Base-by-base conservation (phyloP, 75 land plant genomes). In the Azolla pinnata region DNA sequence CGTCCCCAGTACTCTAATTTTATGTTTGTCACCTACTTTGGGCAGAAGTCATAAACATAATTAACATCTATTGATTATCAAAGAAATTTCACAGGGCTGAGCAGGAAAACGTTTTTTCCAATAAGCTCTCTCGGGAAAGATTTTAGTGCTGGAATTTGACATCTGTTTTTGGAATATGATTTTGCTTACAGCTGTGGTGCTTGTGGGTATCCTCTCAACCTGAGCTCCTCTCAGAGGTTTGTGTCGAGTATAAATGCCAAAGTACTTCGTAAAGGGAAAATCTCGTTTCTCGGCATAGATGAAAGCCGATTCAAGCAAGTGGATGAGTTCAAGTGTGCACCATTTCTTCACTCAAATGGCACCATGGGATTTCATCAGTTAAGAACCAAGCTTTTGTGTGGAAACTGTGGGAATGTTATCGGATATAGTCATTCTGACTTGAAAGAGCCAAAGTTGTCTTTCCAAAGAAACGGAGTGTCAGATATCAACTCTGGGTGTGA, bases 161-260 rank as follows among this genome's bases (percentile, higher is more conserved):
- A n/a, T n/a, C n/a, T n/a, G n/a, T n/a, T n/a, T n/a, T n/a, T n/a
- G n/a, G n/a, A n/a, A n/a, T n/a, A n/a, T n/a, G n/a, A n/a, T n/a
- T n/a, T n/a, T n/a, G n/a, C n/a, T n/a, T n/a, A n/a, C 86, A 83
- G 86, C 62, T 83, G 86, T 62, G 86, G 86, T 24, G 48, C 76
- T 56, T 83, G 86, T 67, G 82, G 76, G 9, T 83, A 79, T 56
- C 73, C 68, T 24, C 65, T 83, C 16, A 76, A 79, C 52, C 75
- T 83, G 56, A 70, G 67, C 60, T 79, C 86, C 33, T 79, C 77
- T 0, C 66, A 73, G 25, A 56, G 86, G 20, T 68, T 72, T 34
- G 70, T 78, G 3, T 45, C 79, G 23, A 65, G 54, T 2, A 73
- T 79, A 42, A 80, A 75, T 45, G 73, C 69, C 2, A 79, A 74